phyloP scores from a whole-genome alignment of 352 stramenopile genomes.

The Phytophthora colocasiae region DNA sequence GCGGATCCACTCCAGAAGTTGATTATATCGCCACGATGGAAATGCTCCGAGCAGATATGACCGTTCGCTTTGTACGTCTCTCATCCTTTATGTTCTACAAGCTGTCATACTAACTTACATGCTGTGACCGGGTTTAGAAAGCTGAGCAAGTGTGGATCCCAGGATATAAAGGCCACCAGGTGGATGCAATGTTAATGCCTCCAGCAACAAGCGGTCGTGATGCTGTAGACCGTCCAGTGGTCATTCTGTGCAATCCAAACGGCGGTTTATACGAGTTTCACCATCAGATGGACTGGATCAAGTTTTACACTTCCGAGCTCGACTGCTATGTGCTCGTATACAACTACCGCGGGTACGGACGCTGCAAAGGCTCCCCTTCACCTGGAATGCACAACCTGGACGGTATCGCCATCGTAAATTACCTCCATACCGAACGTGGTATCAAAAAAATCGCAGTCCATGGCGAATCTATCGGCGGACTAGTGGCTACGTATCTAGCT shows the following conservation, averaged over 20 bases:
- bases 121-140: conserved; percentile 38
- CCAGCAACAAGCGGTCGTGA: conserved; percentile 41
- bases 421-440: conserved; percentile 59
- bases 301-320: conserved; percentile 82
- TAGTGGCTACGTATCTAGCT: conserved; percentile 79
- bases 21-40: conserved; percentile 79
- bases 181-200: conserved; percentile 87
- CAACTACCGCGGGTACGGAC: conserved; percentile 90
- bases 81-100: not conserved
- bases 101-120: no score
- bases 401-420: conserved; percentile 76
- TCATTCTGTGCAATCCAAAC: conserved; percentile 89
- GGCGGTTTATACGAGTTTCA: conserved; percentile 89
- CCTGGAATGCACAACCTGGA: conserved; percentile 72
- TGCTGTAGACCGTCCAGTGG: conserved; percentile 45
- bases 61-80: conserved; percentile 72
- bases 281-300: conserved; percentile 91
- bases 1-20: conserved; percentile 42
- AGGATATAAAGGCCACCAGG: conserved; percentile 60
- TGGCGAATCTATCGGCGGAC: conserved; percentile 83
- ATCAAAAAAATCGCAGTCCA: conserved; percentile 77
- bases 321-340: conserved; percentile 85
- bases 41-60: conserved; percentile 84
- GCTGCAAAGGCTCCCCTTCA: conserved; percentile 67
- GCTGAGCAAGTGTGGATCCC: conserved; percentile 86